phyloP scores from a whole-genome alignment of 331 rosid species.

The Phaseolus coccineus region DNA sequence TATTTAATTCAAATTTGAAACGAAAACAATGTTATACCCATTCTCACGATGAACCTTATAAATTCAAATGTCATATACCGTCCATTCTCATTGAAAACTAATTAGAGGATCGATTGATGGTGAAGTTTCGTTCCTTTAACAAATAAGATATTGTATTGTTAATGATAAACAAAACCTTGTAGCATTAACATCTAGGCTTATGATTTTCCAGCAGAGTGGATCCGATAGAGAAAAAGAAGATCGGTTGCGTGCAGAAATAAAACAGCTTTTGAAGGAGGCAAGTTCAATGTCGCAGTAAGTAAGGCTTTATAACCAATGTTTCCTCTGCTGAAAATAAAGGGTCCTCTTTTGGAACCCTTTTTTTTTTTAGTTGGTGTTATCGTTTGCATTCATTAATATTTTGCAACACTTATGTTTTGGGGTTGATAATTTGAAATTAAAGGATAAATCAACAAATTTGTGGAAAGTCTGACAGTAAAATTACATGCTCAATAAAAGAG shows the following conservation, averaged over 20 bases:
- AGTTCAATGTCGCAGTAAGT: conserved; percentile 79
- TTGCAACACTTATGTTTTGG: neutral
- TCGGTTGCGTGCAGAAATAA: conserved; percentile 64
- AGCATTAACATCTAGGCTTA: neutral
- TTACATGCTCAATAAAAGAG: neutral
- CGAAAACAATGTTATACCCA: neutral
- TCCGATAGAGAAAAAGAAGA: conserved; percentile 46
- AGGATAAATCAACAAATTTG: neutral
- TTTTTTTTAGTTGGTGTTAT: neutral
- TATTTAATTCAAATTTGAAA: neutral
- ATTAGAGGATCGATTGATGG: conserved; percentile 4
- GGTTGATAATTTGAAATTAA: neutral
- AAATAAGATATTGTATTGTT: neutral
- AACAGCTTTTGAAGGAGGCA: conserved; percentile 67
- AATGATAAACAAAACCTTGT: neutral
- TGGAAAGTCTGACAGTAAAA: neutral
- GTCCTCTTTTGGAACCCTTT: neutral
- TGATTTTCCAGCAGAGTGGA: conserved; percentile 46
- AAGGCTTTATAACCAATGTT: conserved; percentile 31
- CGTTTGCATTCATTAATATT: neutral
- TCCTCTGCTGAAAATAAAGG: neutral
- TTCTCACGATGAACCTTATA: neutral
- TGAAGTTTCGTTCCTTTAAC: neutral
- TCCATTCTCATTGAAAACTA: neutral
- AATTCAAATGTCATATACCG: neutral